These are phyloP conservation scores for Wallemia hederae DNA, from an alignment of 1,284 basidiomycete species.

Conservation along the genomic window DNA sequence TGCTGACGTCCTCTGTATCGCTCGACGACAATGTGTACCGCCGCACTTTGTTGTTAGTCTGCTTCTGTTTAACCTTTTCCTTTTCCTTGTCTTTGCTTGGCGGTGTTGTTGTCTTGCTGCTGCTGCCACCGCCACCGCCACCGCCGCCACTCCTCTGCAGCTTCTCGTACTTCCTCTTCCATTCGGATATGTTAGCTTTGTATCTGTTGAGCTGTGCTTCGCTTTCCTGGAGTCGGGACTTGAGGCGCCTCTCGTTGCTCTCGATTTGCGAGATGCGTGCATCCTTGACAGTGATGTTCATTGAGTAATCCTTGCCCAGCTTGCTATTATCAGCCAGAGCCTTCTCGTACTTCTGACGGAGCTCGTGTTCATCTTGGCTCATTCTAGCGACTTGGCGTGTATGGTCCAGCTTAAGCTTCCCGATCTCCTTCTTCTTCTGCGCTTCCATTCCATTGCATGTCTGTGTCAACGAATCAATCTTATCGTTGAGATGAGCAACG, in stretches of 20 bases:
- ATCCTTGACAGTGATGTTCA: neutral
- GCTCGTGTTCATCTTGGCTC: neutral
- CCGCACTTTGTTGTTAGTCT: too few relatives aligned
- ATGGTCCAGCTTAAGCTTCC: neutral
- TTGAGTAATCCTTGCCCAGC: neutral
- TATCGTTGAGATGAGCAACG: neutral
- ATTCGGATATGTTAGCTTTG: neutral
- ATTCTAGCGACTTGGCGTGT: neutral
- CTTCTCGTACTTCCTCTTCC: neutral
- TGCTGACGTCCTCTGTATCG: too few relatives aligned
- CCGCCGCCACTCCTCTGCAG: too few relatives aligned
- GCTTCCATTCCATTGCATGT: neutral
- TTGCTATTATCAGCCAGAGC: neutral
- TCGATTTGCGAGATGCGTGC: neutral
- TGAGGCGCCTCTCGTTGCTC: neutral
- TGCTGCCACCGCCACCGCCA: too few relatives aligned
- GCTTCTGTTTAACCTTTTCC: too few relatives aligned
- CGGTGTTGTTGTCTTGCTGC: neutral
- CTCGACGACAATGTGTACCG: too few relatives aligned
- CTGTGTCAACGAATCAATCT: neutral
- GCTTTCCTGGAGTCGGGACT: neutral
- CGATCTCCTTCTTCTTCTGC: neutral
- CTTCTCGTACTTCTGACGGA: neutral
- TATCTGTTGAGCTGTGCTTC: neutral
- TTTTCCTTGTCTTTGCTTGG: neutral